Evolutionary conservation across 768 basidiomycete species (phyloP).

Genomic region (Mycena galopus): DNA sequence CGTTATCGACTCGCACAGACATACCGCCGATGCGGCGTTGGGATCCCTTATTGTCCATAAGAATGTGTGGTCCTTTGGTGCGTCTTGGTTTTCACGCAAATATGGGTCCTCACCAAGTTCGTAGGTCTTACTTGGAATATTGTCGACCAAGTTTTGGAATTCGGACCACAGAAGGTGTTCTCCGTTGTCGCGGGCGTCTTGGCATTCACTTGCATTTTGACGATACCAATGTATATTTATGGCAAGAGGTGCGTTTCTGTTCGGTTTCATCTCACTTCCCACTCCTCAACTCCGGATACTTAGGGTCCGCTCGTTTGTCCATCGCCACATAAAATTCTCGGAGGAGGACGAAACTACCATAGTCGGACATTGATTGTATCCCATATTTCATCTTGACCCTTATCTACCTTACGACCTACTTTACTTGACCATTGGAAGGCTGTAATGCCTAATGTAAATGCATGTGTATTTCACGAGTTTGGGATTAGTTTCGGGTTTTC

Average conservation of each 20-base stretch:
- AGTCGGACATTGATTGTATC: slow-evolving; percentile 18
- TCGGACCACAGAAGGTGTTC: slow-evolving; percentile 29
- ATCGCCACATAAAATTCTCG: slow-evolving; percentile 21
- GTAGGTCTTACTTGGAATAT: slow-evolving; percentile 27
- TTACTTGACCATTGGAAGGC: neutral
- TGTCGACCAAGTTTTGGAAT: slow-evolving; percentile 17
- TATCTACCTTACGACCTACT: slow-evolving; percentile 1
- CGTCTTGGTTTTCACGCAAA: neutral
- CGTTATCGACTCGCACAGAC: slow-evolving; percentile 28
- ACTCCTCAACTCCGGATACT: neutral
- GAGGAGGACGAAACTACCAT: slow-evolving; percentile 25
- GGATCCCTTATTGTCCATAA: slow-evolving; percentile 28
- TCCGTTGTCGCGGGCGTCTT: slow-evolving; percentile 7
- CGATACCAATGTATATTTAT: slow-evolving; percentile 31
- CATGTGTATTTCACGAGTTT: neutral
- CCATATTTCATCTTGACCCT: neutral
- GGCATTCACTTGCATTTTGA: slow-evolving; percentile 4
- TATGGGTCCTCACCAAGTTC: neutral
- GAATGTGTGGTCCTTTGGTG: slow-evolving; percentile 30
- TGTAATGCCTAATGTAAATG: too few species aligned
- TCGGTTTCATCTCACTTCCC: neutral
- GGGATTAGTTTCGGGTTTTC: too few species aligned
- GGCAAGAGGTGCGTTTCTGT: slow-evolving; percentile 15
- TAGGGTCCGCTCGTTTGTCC: slow-evolving; percentile 22
- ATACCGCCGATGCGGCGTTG: slow-evolving; percentile 29